Evolutionary conservation across 192 early-diverging fungal species (phyloP).

Genomic region (Umbelopsis sp.): DNA sequence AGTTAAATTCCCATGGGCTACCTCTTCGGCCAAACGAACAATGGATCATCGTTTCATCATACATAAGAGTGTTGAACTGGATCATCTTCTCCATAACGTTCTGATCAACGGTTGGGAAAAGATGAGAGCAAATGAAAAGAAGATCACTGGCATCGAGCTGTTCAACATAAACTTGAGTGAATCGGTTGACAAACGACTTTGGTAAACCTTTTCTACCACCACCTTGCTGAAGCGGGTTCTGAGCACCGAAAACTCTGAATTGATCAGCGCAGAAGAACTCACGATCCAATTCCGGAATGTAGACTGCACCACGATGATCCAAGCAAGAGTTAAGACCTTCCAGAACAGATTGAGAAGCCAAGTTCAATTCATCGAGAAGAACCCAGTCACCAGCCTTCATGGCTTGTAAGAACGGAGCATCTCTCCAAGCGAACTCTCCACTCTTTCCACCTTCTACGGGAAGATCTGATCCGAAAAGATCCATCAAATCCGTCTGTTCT

Average conservation of each 20-base stretch:
- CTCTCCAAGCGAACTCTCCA: slow-evolving; percentile 95
- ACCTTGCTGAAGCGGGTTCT: slow-evolving; percentile 96
- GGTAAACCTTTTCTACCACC: slow-evolving; percentile 99
- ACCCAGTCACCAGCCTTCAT: slow-evolving; percentile 98
- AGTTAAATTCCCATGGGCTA: slow-evolving; percentile 97
- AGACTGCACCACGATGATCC: slow-evolving; percentile 95
- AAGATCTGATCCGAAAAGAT: slow-evolving; percentile 97
- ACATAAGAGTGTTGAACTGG: slow-evolving; percentile 86
- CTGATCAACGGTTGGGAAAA: slow-evolving; percentile 56
- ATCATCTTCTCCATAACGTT: slow-evolving; percentile 60
- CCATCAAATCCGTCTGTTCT: slow-evolving; percentile 98
- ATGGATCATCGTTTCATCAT: slow-evolving; percentile 78
- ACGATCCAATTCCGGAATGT: slow-evolving; percentile 93
- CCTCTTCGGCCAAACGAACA: slow-evolving; percentile 75
- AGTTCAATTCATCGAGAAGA: slow-evolving; percentile 94
- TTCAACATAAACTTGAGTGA: slow-evolving; percentile 93
- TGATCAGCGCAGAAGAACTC: slow-evolving; percentile 77
- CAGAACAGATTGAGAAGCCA: slow-evolving; percentile 97
- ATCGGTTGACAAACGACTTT: slow-evolving; percentile 95
- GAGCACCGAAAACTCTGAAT: slow-evolving; percentile 95
- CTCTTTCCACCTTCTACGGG: slow-evolving; percentile 86
- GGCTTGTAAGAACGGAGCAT: slow-evolving; percentile 95
- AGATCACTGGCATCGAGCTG: slow-evolving; percentile 81
- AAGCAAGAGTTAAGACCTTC: slow-evolving; percentile 99
- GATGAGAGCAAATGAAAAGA: slow-evolving; percentile 65